phyloP scores from a whole-genome alignment of 2,329 filamentous ascomycete species.

The Calonectria naviculata region DNA sequence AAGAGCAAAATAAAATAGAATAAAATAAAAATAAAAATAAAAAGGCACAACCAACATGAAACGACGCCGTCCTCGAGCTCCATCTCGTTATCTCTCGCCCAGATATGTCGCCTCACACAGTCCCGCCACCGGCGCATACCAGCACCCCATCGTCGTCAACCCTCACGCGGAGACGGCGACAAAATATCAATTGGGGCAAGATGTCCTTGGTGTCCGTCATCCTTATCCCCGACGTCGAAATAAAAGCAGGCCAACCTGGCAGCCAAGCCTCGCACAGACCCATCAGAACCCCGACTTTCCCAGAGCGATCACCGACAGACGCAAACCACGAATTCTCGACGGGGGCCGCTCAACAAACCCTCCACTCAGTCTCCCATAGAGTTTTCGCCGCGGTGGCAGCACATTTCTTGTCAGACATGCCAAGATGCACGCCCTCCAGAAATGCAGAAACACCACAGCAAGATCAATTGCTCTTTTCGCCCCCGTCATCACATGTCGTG shows the following conservation, averaged over 20 bases:
- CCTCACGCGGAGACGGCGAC: neutral
- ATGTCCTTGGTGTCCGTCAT: neutral
- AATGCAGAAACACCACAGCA: neutral
- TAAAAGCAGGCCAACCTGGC: conserved; percentile 6
- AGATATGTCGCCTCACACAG: neutral
- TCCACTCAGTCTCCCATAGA: conserved; percentile 2
- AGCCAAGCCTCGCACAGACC: conserved; percentile 30
- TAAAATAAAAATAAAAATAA: neutral
- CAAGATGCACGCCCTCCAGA: neutral
- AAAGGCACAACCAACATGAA: neutral
- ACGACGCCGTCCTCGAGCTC: neutral
- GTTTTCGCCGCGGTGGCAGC: conserved; percentile 1
- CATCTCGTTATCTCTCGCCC: neutral
- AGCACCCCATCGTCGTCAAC: neutral
- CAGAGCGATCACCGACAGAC: conserved; percentile 17
- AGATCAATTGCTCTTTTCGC: conserved; percentile 6
- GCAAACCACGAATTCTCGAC: conserved; percentile 1
- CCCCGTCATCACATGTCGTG: neutral
- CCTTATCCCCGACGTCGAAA: conserved; percentile 18
- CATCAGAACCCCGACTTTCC: conserved; percentile 23
- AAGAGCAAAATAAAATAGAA: neutral
- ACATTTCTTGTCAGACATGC: neutral
- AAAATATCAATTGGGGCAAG: neutral
- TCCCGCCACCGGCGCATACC: neutral
- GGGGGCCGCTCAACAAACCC: neutral